Base-by-base conservation (phyloP, 2,329 filamentous ascomycete genomes). In the Rhinocladiella similis region DNA sequence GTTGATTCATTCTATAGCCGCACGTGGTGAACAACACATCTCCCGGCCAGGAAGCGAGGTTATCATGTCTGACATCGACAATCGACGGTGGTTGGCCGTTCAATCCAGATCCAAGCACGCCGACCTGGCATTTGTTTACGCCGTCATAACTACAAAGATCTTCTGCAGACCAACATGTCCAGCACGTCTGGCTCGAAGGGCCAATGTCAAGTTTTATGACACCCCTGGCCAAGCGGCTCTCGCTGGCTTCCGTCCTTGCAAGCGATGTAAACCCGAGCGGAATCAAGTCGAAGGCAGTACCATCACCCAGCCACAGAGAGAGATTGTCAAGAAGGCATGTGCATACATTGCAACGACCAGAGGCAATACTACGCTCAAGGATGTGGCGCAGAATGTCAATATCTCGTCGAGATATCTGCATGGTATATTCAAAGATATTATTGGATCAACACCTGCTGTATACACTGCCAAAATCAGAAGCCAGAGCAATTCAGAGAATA, bases 111-210 rank as follows among this genome's bases (percentile, higher is more conserved):
- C 72, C 25, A 67, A 69, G 18, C 74, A 75, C 18, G 73, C 75
- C 50, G 69, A 69, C 1, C 25, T 14, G 43, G 64, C 67, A 27
- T 84, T 84, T 68, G 73, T 84, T 59, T 84, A 84, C 70, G 76
- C 72, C 16, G 81, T 84, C n/a, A 73, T 75, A 51, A 80, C 80
- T 0, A 84, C 82, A 2, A 74, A 72, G 43, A 81, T 83, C 49
- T 84, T 81, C 67, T 84, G 82, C 64, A 76, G 80, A 1, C 80
- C 81, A 1, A 80, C 75, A 2, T 84, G 82, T 54, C 73, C 77
- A 1, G 78, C 80, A 3, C 79, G 83, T n/a, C 77, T 89, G 13
- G 79, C 81, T 1, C 74, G 77, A 1, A 75, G 81, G n/a, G 76
- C 82, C 10, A 80, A 81, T 18, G 74, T 89, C 29, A 70, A 73